Base-by-base conservation (phyloP, 2,329 filamentous ascomycete genomes). In the Hypoxylon sp. region DNA sequence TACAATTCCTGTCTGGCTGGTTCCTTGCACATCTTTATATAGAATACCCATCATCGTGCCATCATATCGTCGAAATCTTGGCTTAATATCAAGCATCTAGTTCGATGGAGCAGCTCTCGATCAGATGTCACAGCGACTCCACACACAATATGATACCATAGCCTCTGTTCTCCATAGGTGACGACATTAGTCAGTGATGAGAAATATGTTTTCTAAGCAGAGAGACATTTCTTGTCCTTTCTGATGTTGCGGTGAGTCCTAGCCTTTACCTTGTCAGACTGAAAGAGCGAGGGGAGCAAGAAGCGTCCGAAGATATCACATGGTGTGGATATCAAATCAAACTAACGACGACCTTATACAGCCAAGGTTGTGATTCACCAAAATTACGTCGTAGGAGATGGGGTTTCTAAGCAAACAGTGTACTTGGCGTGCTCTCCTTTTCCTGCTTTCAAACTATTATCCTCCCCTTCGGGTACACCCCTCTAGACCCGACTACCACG, bases 261-360 rank as follows among this genome's bases (percentile, higher is more conserved):
- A 13, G 19, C 19, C 29, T 35, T 44, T 22, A n/a, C 42, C n/a
- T 63, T 37, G 52, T 57, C 33, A 22, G 17, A 51, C 46, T 14
- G 44, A 44, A 44, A 22, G 17, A n/a, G 29, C 26, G 10, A 24
- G n/a, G 3, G 22, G 29, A n/a, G 4, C n/a, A n/a, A 50, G 17
- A 46, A 22, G 14, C 22, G 17, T 35, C 19, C 10, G 35, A 33
- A 39, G 31, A 50, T n/a, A 2, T 14, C 44, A 48, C 33, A 50
- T 39, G 55, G 26, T 48, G 33, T 42, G n/a, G 37, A 19, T 24
- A 31, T 46, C 13, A 9, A 56, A 26, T 26, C 39, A 37, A 22
- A 51, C 52, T 33, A 24, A 47, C 1, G 29, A 9, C 42, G 35
- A 22, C 39, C 17, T 37, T 57, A 9, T 26, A 17, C 39, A 22